Percentiles rank a stretch among this genome's conserved stretches.
phyloP scores from a whole-genome alignment of 176 grass and related monocot species.

The Triticum turgidum region DNA sequence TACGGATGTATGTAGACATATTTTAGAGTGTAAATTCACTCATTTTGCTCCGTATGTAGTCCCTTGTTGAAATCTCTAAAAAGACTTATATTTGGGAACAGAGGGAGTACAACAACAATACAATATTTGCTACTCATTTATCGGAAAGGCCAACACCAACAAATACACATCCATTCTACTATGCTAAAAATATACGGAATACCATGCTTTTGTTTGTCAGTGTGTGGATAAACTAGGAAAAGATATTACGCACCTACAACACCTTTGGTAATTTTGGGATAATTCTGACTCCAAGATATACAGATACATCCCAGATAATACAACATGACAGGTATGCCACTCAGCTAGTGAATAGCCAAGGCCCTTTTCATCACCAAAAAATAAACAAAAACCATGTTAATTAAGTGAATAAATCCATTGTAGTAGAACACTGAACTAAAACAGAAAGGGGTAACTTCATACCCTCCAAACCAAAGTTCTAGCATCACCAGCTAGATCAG shows the following conservation, averaged over 20 bases:
- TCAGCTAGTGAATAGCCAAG: constrained; percentile 89
- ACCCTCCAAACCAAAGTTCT: constrained; percentile 99
- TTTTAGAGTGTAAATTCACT: too few species aligned
- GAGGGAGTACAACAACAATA: background rate
- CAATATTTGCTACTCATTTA: background rate
- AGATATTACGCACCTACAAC: constrained; percentile 62
- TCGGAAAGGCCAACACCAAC: background rate
- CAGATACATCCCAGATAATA: constrained; percentile 90
- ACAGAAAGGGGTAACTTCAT: constrained; percentile 28
- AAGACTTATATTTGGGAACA: too few species aligned
- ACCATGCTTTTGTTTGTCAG: constrained; percentile 2
- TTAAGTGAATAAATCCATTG: background rate
- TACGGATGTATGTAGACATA: too few species aligned
- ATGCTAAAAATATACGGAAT: background rate
- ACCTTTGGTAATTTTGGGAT: constrained; percentile 76
- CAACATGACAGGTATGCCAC: constrained; percentile 87
- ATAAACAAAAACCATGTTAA: constrained; percentile 16
- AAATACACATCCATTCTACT: constrained; percentile 9
- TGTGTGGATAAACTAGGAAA: background rate
- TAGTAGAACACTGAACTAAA: constrained; percentile 16
- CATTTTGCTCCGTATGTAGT: too few species aligned
- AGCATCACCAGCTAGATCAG: constrained; percentile 81
- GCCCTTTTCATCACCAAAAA: constrained; percentile 47
- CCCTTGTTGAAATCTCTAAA: too few species aligned
- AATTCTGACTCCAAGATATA: constrained; percentile 90